Conservation (phyloP, 2,329 filamentous ascomycete species). For the Macrophomina phaseolina region DNA sequence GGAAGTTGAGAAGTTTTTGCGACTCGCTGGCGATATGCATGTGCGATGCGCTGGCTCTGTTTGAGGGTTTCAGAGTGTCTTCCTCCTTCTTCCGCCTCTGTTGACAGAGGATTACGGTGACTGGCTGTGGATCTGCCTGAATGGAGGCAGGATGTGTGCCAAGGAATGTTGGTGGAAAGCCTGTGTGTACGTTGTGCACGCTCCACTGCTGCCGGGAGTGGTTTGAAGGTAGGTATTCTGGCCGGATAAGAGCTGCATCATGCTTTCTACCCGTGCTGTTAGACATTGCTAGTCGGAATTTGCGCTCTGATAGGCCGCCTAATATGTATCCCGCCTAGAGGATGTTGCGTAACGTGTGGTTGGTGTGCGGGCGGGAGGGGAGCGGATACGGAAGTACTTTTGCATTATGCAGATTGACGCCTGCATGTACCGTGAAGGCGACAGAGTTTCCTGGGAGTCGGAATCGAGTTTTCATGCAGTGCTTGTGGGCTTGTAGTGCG, state of each 20-base stretch:
- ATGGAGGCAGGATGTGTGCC: neutral
- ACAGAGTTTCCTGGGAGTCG: neutral
- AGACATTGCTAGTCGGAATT: neutral
- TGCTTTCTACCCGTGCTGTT: neutral
- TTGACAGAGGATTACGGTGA: neutral
- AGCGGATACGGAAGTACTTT: neutral
- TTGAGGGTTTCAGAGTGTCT: no score
- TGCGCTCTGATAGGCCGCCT: neutral
- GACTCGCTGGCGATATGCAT: no score
- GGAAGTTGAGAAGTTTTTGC: no score
- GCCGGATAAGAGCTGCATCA: neutral
- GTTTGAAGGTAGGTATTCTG: neutral
- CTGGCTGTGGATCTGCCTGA: neutral
- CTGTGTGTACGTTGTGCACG: neutral
- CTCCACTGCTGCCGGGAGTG: neutral
- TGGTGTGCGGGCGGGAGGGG: neutral
- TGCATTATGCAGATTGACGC: neutral
- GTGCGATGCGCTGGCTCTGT: no score
- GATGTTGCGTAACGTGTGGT: neutral
- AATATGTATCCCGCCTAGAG: neutral
- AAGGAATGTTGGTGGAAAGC: neutral
- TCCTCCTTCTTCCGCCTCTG: no score
- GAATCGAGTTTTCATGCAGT: neutral
- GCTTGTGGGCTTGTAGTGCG: neutral
- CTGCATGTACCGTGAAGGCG: neutral